Conservation (phyloP, 83 land plant genomes). For the Picea abies region DNA sequence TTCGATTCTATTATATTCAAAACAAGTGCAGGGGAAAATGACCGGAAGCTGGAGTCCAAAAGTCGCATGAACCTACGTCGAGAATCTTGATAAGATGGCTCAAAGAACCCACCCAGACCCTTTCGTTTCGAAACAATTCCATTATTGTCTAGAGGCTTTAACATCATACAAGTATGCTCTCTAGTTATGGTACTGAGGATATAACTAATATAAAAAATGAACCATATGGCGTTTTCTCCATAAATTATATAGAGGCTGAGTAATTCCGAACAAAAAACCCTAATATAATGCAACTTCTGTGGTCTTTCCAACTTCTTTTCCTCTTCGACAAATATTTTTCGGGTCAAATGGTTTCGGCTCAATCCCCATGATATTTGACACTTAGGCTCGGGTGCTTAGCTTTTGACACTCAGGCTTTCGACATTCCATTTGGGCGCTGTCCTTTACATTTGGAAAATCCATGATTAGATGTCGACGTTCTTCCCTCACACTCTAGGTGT, state of each 20-base stretch:
- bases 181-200: conserved; percentile 88
- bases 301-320: too few relatives aligned
- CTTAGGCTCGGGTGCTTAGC: too few relatives aligned
- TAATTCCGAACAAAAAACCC: conserved; percentile 93
- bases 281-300: conserved; percentile 87
- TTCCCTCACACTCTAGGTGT: too few relatives aligned
- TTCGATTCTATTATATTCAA: conserved; percentile 30
- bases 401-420: too few relatives aligned
- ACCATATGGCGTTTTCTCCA: conserved; percentile 87
- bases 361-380: too few relatives aligned
- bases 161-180: conserved; percentile 93
- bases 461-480: too few relatives aligned
- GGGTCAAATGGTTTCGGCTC: too few relatives aligned
- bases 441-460: too few relatives aligned
- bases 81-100: conserved; percentile 85
- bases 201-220: conserved; percentile 82
- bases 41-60: conserved; percentile 51
- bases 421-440: too few relatives aligned
- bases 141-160: conserved; percentile 80
- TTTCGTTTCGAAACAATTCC: conserved; percentile 57
- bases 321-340: too few relatives aligned
- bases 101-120: conserved; percentile 63
- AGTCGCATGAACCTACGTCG: conserved; percentile 64
- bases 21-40: conserved; percentile 78
- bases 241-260: conserved; percentile 79